Percentiles rank a stretch among this genome's conserved stretches.
phyloP scores from a whole-genome alignment of 177 flowering plant genomes.

The Telopea speciosissima region DNA sequence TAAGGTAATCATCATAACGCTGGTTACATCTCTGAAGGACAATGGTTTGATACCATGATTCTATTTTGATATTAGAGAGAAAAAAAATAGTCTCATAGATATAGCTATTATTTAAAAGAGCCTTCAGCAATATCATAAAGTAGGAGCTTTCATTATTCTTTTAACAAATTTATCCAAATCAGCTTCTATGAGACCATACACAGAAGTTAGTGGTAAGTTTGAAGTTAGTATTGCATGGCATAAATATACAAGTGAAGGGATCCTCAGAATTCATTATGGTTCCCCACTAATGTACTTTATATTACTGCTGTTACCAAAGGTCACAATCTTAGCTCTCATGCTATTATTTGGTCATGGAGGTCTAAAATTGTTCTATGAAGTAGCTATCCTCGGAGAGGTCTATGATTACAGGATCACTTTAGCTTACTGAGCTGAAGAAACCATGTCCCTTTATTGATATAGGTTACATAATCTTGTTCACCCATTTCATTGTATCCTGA shows the following conservation, averaged over 20 bases:
- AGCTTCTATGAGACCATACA: too few species aligned
- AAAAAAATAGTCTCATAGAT: background rate
- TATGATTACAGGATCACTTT: background rate
- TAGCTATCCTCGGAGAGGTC: background rate
- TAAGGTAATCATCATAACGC: slow-evolving; percentile 35
- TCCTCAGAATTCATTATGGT: background rate
- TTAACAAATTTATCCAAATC: background rate
- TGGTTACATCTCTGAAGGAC: background rate
- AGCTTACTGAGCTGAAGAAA: background rate
- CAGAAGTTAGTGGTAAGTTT: too few species aligned
- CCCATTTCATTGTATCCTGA: background rate
- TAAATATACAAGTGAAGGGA: background rate
- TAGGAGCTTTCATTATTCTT: too few species aligned
- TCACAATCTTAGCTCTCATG: background rate
- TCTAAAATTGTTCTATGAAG: background rate
- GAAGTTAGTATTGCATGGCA: background rate
- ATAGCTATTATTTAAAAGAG: background rate
- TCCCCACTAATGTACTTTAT: background rate
- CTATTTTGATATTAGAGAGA: background rate
- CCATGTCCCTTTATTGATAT: background rate
- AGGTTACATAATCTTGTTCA: background rate
- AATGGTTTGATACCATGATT: background rate
- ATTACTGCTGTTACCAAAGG: background rate
- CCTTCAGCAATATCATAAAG: background rate
- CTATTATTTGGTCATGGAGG: background rate